Conservation (phyloP, 75 land plant genomes). For the Cunninghamia lanceolata region DNA sequence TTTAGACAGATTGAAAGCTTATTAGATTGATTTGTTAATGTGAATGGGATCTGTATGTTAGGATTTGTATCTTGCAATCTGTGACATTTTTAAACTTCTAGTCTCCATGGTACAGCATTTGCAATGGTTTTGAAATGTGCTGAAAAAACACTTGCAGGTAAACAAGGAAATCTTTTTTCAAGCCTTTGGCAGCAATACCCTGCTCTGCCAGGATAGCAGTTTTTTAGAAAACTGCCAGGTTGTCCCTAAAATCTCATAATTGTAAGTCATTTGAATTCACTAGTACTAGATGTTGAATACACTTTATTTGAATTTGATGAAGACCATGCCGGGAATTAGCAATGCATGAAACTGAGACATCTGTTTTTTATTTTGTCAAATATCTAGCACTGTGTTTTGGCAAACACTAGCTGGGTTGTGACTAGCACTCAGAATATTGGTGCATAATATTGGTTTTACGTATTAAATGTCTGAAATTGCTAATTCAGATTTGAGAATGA, state of each 20-base stretch:
- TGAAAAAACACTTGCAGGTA: slow-evolving; percentile 6
- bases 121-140: slow-evolving; percentile 1
- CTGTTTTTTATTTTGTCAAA: background rate
- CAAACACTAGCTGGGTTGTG: background rate
- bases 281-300: background rate
- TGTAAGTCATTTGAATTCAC: background rate
- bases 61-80: background rate
- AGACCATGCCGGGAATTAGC: background rate
- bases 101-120: background rate
- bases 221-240: background rate
- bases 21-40: background rate
- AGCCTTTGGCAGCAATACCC: background rate
- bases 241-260: background rate
- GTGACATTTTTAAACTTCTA: background rate
- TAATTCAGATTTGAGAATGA: background rate
- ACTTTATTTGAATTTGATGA: too few relatives aligned
- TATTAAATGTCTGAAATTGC: background rate
- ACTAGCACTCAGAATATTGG: background rate
- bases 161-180: background rate
- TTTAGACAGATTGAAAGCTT: background rate
- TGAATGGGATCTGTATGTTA: background rate
- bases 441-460: background rate
- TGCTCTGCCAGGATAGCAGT: background rate
- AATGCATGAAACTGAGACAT: background rate
- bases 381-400: too few relatives aligned